Evolutionary conservation across 2,329 filamentous ascomycete species (phyloP).

Genomic region (Fonsecaea multimorphosa): DNA sequence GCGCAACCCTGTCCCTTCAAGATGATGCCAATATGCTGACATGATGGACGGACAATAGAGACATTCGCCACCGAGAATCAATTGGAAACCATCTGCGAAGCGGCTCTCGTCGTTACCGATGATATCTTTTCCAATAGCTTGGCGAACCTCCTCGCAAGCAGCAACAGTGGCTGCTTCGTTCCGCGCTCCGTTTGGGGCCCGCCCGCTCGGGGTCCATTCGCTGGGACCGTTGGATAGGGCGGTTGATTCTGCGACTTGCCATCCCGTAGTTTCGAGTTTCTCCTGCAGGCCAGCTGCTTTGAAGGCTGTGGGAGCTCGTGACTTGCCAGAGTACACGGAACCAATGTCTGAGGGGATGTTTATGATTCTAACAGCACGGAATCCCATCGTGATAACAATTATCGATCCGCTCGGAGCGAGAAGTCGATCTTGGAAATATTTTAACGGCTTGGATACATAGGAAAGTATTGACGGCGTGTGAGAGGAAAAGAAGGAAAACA

Average conservation of each 20-base stretch:
- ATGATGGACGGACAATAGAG: conserved; percentile 25
- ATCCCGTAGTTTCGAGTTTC: conserved; percentile 14
- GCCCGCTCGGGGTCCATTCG: conserved; percentile 6
- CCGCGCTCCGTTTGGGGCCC: conserved; percentile 17
- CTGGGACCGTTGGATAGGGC: conserved; percentile 17
- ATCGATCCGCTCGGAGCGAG: neutral
- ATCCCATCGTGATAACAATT: conserved; percentile 9
- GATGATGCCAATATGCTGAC: conserved; percentile 21
- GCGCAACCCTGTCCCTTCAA: neutral
- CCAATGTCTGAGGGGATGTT: conserved; percentile 27
- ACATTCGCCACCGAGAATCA: conserved; percentile 30
- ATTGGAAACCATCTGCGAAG: conserved; percentile 13
- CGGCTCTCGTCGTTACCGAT: neutral
- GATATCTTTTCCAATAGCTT: conserved; percentile 7
- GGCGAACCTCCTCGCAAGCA: conserved; percentile 15
- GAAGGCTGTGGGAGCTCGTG: conserved; percentile 28
- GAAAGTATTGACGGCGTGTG: too few species aligned
- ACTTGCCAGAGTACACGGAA: conserved; percentile 27
- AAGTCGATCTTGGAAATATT: neutral
- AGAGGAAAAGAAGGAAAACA: too few species aligned
- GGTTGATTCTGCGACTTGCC: conserved; percentile 13
- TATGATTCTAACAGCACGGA: conserved; percentile 17
- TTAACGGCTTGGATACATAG: neutral
- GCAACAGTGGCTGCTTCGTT: conserved; percentile 23
- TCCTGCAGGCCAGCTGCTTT: conserved; percentile 15